A percentile compares a stretch with the other conserved stretches of the same genome.
phyloP scores from a whole-genome alignment of 352 stramenopile species.

The Blastocystis sp. region DNA sequence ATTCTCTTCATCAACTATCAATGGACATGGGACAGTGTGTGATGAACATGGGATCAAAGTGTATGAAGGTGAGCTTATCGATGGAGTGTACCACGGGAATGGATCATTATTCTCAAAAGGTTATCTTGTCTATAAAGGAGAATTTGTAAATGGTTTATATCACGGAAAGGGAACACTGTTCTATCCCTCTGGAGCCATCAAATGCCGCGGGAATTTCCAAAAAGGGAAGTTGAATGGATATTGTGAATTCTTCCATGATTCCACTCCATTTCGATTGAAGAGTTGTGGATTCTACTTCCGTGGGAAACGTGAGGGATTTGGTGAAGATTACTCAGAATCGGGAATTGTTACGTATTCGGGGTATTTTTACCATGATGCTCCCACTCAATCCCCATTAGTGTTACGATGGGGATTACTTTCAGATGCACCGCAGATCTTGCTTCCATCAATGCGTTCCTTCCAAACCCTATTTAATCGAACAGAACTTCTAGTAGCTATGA shows the following conservation, averaged over 20 bases:
- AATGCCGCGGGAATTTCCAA: background rate
- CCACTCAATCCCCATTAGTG: background rate
- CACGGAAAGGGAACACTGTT: background rate
- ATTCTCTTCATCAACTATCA: background rate
- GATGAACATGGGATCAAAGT: background rate
- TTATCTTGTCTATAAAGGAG: background rate
- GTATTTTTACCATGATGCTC: background rate
- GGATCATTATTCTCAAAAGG: background rate
- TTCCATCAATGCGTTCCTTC: background rate
- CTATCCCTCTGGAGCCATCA: background rate
- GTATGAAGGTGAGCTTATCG: background rate
- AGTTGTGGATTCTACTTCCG: background rate
- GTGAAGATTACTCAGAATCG: background rate
- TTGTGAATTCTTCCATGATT: background rate
- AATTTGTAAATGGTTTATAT: background rate
- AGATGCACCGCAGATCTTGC: background rate
- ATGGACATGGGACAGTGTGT: background rate
- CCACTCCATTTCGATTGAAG: background rate
- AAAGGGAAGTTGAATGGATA: background rate
- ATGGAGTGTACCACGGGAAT: background rate
- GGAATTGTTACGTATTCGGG: background rate
- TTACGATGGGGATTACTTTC: background rate
- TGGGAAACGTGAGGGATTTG: slow-evolving; percentile 17
- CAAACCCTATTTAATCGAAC: background rate
- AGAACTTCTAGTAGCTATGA: too few relatives aligned